Percentiles rank a stretch among this genome's conserved stretches.
Conservation (phyloP, 495 filamentous ascomycete genomes). For the Xeromyces bisporus region DNA sequence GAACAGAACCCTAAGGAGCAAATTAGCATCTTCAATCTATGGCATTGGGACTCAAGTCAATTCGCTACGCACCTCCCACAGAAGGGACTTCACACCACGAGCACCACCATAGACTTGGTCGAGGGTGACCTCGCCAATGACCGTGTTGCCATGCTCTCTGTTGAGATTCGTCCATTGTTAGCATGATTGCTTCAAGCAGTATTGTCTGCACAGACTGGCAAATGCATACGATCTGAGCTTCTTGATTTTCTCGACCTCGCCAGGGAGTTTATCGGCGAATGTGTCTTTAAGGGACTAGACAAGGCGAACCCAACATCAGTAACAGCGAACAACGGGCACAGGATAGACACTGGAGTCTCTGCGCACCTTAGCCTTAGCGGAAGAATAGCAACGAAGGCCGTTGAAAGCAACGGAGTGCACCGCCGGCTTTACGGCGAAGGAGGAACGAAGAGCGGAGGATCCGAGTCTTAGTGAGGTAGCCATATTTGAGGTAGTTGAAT, state of each 20-base stretch:
- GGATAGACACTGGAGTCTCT: slow-evolving; percentile 7
- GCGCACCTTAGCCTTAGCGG: slow-evolving; percentile 67
- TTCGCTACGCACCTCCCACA: slow-evolving; percentile 59
- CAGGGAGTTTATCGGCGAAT: slow-evolving; percentile 87
- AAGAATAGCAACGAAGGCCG: slow-evolving; percentile 74
- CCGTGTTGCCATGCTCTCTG: slow-evolving; percentile 85
- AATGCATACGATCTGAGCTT: slow-evolving; percentile 70
- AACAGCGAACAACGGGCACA: slow-evolving; percentile 12
- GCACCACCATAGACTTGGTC: slow-evolving; percentile 99
- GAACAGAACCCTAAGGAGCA: slow-evolving; percentile 60
- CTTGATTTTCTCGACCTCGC: slow-evolving; percentile 98
- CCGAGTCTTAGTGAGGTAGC: slow-evolving; percentile 63
- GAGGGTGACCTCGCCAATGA: slow-evolving; percentile 93
- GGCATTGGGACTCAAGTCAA: neutral
- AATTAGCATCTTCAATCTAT: slow-evolving; percentile 2
- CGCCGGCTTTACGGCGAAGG: slow-evolving; percentile 41
- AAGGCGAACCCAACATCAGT: neutral
- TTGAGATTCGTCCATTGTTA: slow-evolving; percentile 2
- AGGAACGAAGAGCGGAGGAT: slow-evolving; percentile 55
- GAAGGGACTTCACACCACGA: slow-evolving; percentile 93
- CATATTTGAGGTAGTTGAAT: slow-evolving; percentile 39
- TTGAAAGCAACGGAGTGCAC: slow-evolving; percentile 57
- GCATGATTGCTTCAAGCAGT: slow-evolving; percentile 1
- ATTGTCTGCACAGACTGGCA: neutral
- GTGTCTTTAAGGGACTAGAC: slow-evolving; percentile 88